A percentile compares a stretch with the other conserved stretches of the same genome.
phyloP scores from a whole-genome alignment of 2,329 filamentous ascomycete genomes.

The Alternaria sp. region DNA sequence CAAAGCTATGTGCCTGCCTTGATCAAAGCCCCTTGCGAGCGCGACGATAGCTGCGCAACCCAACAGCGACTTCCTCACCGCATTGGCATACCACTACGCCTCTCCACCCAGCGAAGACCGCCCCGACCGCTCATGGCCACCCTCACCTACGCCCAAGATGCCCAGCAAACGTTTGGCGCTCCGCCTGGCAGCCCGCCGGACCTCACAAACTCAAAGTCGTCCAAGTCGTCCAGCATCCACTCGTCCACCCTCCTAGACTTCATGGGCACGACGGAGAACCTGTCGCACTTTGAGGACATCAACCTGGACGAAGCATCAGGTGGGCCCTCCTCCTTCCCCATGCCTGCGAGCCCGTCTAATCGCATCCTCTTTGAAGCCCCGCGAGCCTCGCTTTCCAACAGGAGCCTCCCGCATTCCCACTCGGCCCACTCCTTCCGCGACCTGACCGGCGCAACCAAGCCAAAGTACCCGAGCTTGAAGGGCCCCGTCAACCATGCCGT shows the following conservation, averaged over 20 bases:
- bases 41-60: slow-evolving; percentile 37
- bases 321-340: slow-evolving; percentile 57
- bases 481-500: slow-evolving; percentile 50
- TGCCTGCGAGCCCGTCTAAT: slow-evolving; percentile 38
- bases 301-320: slow-evolving; percentile 73
- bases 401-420: slow-evolving; percentile 30
- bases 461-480: slow-evolving; percentile 53
- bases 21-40: slow-evolving; percentile 37
- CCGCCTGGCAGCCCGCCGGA: slow-evolving; percentile 76
- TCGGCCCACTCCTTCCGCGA: slow-evolving; percentile 48
- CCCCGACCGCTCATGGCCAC: slow-evolving; percentile 51
- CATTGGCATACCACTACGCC: slow-evolving; percentile 32
- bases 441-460: slow-evolving; percentile 48
- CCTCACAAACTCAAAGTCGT: slow-evolving; percentile 85
- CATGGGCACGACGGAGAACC: slow-evolving; percentile 66
- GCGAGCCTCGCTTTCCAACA: slow-evolving; percentile 27
- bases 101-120: slow-evolving; percentile 25
- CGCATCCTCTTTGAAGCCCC: slow-evolving; percentile 45
- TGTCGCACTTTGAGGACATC: slow-evolving; percentile 92
- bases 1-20: slow-evolving; percentile 48
- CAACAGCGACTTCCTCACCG: slow-evolving; percentile 29
- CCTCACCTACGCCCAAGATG: slow-evolving; percentile 41
- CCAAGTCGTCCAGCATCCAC: slow-evolving; percentile 87
- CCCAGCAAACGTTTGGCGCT: slow-evolving; percentile 48
- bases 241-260: slow-evolving; percentile 78